Percentiles rank a stretch among this genome's conserved stretches.
Evolutionary conservation across 805 yeast species (phyloP).

Genomic region (Yarrowia alimentaria): DNA sequence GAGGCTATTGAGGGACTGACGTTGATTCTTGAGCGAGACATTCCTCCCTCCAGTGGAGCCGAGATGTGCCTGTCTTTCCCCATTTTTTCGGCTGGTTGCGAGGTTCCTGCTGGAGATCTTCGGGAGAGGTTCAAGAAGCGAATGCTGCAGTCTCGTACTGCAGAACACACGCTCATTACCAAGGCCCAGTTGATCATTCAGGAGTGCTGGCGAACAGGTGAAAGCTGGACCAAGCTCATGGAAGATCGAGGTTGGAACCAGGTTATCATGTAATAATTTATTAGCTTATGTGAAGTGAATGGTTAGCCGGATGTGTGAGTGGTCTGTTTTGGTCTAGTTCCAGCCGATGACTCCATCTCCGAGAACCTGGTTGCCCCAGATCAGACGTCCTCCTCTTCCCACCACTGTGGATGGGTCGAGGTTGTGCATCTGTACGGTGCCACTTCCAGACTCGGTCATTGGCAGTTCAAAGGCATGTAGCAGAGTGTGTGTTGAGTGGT

Average conservation of each 20-base stretch:
- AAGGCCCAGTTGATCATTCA: constrained; percentile 18
- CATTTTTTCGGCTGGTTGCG: constrained; percentile 59
- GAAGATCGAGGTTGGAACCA: constrained; percentile 26
- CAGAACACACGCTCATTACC: constrained; percentile 12
- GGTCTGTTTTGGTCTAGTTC: not conserved
- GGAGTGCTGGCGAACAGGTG: constrained; percentile 24
- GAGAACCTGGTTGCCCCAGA: not conserved
- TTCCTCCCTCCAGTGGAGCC: constrained; percentile 50
- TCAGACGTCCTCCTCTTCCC: constrained; percentile 13
- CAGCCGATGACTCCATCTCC: constrained; percentile 27
- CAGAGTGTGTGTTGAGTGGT: not conserved
- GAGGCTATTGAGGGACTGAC: constrained; percentile 47
- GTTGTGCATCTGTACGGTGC: not conserved
- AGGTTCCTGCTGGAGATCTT: constrained; percentile 44
- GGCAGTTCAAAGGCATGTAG: constrained; percentile 1
- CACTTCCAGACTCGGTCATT: not conserved
- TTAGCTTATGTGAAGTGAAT: too few relatives aligned
- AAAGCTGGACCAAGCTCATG: constrained; percentile 25
- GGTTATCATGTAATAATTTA: constrained; percentile 11
- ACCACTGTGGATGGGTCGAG: not conserved
- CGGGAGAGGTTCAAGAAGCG: constrained; percentile 45
- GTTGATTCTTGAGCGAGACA: constrained; percentile 41
- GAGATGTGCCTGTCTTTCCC: constrained; percentile 58
- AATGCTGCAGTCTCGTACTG: constrained; percentile 7
- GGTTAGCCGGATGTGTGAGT: not conserved